Evolutionary conservation across 139 green algal genomes (phyloP).

Genomic region (Closterium sp.): DNA sequence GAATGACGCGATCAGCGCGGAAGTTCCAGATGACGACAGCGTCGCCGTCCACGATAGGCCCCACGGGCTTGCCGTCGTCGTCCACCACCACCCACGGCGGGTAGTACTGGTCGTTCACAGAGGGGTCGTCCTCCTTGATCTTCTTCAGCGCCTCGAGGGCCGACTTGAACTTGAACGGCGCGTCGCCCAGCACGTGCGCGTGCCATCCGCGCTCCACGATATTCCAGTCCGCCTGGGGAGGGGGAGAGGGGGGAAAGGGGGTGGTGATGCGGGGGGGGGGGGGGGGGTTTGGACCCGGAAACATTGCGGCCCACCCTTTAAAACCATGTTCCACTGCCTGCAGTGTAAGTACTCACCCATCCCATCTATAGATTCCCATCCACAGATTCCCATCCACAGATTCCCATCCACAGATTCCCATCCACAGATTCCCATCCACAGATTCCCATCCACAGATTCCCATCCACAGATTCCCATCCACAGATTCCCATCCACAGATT

Average conservation of each 20-base stretch:
- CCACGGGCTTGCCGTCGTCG: constrained; percentile 75
- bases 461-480: no score
- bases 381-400: no score
- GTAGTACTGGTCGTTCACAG: constrained; percentile 58
- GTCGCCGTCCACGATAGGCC: constrained; percentile 82
- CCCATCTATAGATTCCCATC: no score
- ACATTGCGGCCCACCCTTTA: constrained; percentile 62
- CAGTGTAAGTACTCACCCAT: no score
- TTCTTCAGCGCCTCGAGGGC: constrained; percentile 71
- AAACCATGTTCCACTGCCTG: no score
- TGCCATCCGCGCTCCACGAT: constrained; percentile 92
- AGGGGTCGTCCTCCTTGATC: constrained; percentile 60
- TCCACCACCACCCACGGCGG: constrained; percentile 66
- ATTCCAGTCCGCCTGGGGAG: constrained; percentile 78
- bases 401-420: no score
- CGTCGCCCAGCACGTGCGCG: constrained; percentile 87
- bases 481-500: no score
- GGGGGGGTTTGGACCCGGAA: constrained; percentile 13
- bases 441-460: no score
- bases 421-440: no score
- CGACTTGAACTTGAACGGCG: constrained; percentile 74
- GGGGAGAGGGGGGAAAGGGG: no score
- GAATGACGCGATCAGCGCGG: constrained; percentile 88
- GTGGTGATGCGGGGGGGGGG: no score
- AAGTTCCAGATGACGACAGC: constrained; percentile 96